Evolutionary conservation across 768 basidiomycete genomes (phyloP), one percentile per base, ranked within the genome.

Genomic region (Suillus plorans): DNA sequence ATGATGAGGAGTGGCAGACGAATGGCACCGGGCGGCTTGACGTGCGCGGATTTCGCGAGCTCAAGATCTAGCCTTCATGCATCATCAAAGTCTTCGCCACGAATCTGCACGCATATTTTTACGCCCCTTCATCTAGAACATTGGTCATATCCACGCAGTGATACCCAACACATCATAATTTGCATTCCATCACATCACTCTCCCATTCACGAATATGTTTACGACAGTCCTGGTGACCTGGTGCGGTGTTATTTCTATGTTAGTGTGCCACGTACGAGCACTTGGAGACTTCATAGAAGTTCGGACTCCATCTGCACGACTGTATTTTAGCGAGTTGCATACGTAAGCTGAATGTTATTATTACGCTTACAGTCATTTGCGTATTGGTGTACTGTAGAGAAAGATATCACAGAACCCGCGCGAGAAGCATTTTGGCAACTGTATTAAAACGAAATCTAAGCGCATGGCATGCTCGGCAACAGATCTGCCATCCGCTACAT

Each of bases 21-120:
- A 92, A 89, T 75, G 90, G 90, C 67, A 84, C 85, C 39, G 90
- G 90, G 60, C 79, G 90, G 70, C 74, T 92, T 64, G 90, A 92
- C 73, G 89, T 92, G 61, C 80, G 90, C 61, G 90, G 90, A 61
- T 92, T 92, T 75, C 79, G 89, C 69, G 91, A 92, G 78, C 74
- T 92, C 74, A 89, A 84, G 83, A 92, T 92, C 66, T 86, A 77
- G 70, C 56, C 56, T 60, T 50, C 9, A 41, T 25, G 58, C 53
- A 45, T 39, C 39, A 42, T 28, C 36, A 34, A 13, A 20, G 39
- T 36, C 52, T 28, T 31, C 28, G 53, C 36, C 37, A 70, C 16
- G 71, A 61, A 25, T 56, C 52, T 25, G 60, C 67, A 63, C 41
- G 39, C 56, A 62, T 58, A 58, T 58, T 41, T 22, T 58, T 39